Evolutionary conservation across 23 red algal species (phyloP), one percentile per base, ranked within the genome.

Genomic region (Chondrus crispus): DNA sequence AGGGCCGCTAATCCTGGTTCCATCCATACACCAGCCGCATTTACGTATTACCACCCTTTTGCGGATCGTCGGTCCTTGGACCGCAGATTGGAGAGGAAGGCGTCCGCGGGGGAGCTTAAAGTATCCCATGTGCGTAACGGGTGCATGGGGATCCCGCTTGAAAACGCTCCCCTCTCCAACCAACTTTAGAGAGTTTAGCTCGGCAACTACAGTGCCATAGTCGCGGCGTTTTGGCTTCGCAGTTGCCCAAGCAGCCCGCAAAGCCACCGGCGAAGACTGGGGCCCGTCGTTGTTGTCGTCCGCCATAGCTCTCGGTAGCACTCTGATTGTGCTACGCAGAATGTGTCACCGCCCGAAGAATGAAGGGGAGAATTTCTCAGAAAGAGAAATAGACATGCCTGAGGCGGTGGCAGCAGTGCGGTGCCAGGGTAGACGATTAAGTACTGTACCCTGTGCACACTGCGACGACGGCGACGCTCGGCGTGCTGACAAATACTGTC

Each of bases 151-250:
- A 9, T 38, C 44, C 40, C 51, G 32, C 47, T 57, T 24, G 51
- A 82, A 60, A 20, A 57, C 77, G 28, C 43, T 28, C 22, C 45
- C 77, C 46, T 82, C 48, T 4, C 43, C 77, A 5, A 54, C 45
- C 43, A 82, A 57, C 5, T 60, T 82, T 24, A 5, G 55, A 82
- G 47, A 4, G 40, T 82, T 82, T 8, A 57, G 77, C 77, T 82
- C 43, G 32, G 6, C 32, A 13, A 82, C 47, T 37, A 60, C 77
- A 9, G 50, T 9, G 22, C 47, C 43, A 5, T 33, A 57, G 29
- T 60, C 47, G 40, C 32, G 19, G 22, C 26, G 22, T 19, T 13
- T 54, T 24, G 77, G 77, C 40, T 57, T 46, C 43, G 41, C 4
- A 20, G 77, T 53, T 22, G 77, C 28, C 77, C 77, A 82, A 4